These are phyloP conservation scores for Scheffersomyces lignosus DNA, from an alignment of 805 yeast genomes.

Conservation along the genomic window DNA sequence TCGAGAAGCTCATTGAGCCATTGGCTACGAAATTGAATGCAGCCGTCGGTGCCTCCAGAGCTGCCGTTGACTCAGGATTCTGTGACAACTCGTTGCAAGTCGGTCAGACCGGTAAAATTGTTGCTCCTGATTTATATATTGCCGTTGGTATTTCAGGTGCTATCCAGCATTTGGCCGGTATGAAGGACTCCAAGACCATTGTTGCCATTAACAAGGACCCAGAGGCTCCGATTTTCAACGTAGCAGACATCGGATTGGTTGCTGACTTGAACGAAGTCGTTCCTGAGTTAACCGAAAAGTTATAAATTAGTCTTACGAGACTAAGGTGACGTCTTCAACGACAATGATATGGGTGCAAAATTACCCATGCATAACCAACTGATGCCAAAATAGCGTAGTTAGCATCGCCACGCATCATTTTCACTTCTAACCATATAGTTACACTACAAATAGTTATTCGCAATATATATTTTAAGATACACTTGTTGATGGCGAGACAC, in stretches of 20 bases:
- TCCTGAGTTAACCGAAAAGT: conserved; percentile 86
- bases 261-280: conserved; percentile 84
- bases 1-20: conserved; percentile 75
- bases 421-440: no score
- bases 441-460: no score
- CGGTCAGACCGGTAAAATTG: conserved; percentile 97
- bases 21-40: conserved; percentile 83
- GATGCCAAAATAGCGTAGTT: no score
- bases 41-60: conserved; percentile 96
- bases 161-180: conserved; percentile 96
- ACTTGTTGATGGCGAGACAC: no score
- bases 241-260: conserved; percentile 86
- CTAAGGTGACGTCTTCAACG: no score
- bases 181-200: conserved; percentile 92
- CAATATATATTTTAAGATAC: no score
- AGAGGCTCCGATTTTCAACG: conserved; percentile 90
- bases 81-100: conserved; percentile 96
- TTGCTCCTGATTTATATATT: conserved; percentile 91
- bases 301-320: conserved; percentile 41
- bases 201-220: conserved; percentile 94
- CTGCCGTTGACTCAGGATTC: conserved; percentile 95
- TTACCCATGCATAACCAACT: no score
- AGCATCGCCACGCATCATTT: no score
- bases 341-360: no score
- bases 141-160: conserved; percentile 98